Conservation (phyloP, 306 rosid genomes). For the Quercus robur region DNA sequence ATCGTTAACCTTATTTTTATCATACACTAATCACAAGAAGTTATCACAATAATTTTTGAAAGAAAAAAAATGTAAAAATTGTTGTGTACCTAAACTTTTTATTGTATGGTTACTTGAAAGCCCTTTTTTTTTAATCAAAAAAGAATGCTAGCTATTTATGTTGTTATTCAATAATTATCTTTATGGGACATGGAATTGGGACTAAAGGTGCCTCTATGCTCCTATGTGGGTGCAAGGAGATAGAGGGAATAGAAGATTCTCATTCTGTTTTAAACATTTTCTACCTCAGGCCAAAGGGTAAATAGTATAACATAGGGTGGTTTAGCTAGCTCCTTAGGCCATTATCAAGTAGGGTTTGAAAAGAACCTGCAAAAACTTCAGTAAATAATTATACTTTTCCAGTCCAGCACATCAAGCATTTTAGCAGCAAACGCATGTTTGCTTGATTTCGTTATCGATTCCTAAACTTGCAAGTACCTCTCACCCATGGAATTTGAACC, state of each 20-base stretch:
- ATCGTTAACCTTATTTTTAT: no score
- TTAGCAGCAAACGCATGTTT: background rate
- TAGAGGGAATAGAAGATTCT: slow-evolving; percentile 1
- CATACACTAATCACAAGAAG: no score
- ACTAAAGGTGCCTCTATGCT: background rate
- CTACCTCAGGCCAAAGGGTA: background rate
- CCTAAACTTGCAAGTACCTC: background rate
- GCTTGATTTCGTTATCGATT: background rate
- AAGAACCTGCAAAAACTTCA: background rate
- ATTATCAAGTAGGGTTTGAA: background rate
- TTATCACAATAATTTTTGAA: no score
- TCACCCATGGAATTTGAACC: background rate
- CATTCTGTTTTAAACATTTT: background rate
- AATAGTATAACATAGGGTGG: background rate
- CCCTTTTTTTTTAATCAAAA: no score
- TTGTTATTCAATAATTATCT: background rate
- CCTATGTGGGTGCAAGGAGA: no score
- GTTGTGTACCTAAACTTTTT: no score
- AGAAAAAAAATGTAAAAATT: no score
- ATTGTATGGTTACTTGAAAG: no score
- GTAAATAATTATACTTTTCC: background rate
- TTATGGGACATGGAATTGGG: background rate
- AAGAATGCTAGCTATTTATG: no score
- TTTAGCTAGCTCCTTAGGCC: background rate
- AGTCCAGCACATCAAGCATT: background rate